Percentiles rank a stretch among this genome's conserved stretches.
Conservation (phyloP, 2,329 filamentous ascomycete genomes). For the Ilyonectria robusta region DNA sequence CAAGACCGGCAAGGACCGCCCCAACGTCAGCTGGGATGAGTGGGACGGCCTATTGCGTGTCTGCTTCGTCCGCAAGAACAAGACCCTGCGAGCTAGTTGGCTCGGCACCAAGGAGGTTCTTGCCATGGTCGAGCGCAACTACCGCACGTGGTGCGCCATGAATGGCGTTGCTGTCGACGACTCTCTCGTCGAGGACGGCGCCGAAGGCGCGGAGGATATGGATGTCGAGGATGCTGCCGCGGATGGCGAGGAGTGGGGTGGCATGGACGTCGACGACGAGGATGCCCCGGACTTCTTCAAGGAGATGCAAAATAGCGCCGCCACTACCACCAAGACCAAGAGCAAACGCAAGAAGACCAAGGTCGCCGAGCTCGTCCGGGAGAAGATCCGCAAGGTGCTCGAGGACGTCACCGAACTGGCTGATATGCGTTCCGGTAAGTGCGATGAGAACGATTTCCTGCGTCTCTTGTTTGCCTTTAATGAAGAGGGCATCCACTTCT, state of each 20-base stretch:
- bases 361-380: slow-evolving; percentile 84
- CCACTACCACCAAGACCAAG: slow-evolving; percentile 69
- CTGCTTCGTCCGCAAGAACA: slow-evolving; percentile 82
- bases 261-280: slow-evolving; percentile 71
- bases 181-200: slow-evolving; percentile 63
- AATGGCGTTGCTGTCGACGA: slow-evolving; percentile 87
- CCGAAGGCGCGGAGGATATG: slow-evolving; percentile 56
- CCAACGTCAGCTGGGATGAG: slow-evolving; percentile 92
- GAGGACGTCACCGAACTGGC: slow-evolving; percentile 84
- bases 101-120: slow-evolving; percentile 85
- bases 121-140: slow-evolving; percentile 87
- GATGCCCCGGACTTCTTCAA: slow-evolving; percentile 90
- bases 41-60: slow-evolving; percentile 93
- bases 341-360: slow-evolving; percentile 83
- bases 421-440: slow-evolving; percentile 86
- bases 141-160: slow-evolving; percentile 90
- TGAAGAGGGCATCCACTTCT: slow-evolving; percentile 93
- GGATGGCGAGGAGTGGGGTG: slow-evolving; percentile 63
- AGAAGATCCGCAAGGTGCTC: slow-evolving; percentile 89
- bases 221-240: slow-evolving; percentile 58
- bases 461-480: slow-evolving; percentile 87
- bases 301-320: slow-evolving; percentile 64
- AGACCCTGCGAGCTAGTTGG: slow-evolving; percentile 86
- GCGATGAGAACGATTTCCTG: slow-evolving; percentile 94
- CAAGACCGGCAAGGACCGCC: slow-evolving; percentile 81